These are phyloP conservation scores for Penicillium crustosum DNA, from an alignment of 2,329 filamentous ascomycete genomes.

Conservation along the genomic window DNA sequence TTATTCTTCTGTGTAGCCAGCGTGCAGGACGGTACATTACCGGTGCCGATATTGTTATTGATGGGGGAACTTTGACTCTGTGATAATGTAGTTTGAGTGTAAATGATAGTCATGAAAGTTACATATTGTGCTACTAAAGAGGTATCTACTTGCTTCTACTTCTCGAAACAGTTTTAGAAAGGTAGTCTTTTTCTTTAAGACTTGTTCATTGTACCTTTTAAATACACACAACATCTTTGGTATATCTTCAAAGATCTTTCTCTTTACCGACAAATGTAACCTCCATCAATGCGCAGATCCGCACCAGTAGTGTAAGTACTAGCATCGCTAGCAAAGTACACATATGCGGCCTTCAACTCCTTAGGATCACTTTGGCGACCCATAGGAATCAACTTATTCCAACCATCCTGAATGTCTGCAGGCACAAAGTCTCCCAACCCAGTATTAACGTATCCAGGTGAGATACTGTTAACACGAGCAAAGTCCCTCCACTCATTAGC, in stretches of 20 bases:
- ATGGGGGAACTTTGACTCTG: slow-evolving; percentile 49
- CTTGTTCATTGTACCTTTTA: not conserved
- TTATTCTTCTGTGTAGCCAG: slow-evolving; percentile 59
- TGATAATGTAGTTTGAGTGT: not conserved
- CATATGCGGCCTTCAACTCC: slow-evolving; percentile 62
- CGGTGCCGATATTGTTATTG: slow-evolving; percentile 64
- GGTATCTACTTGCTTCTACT: not conserved
- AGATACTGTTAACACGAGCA: slow-evolving; percentile 67
- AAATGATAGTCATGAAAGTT: not conserved
- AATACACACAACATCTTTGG: not conserved
- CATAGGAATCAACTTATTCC: slow-evolving; percentile 61
- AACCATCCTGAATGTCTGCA: slow-evolving; percentile 57
- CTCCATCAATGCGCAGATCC: slow-evolving; percentile 51
- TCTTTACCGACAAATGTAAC: slow-evolving; percentile 39
- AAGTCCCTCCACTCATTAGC: slow-evolving; percentile 71
- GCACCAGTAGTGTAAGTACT: slow-evolving; percentile 52
- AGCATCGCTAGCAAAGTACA: slow-evolving; percentile 50
- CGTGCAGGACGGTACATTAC: slow-evolving; percentile 66
- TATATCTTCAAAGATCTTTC: not conserved
- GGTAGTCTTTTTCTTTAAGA: too few species aligned
- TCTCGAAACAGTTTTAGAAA: too few species aligned
- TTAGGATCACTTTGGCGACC: slow-evolving; percentile 63
- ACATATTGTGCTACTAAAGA: not conserved
- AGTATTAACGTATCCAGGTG: slow-evolving; percentile 68
- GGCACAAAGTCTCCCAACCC: slow-evolving; percentile 65